phyloP scores from a whole-genome alignment of 192 early-diverging fungal genomes.

The Oehlia diaphana region DNA sequence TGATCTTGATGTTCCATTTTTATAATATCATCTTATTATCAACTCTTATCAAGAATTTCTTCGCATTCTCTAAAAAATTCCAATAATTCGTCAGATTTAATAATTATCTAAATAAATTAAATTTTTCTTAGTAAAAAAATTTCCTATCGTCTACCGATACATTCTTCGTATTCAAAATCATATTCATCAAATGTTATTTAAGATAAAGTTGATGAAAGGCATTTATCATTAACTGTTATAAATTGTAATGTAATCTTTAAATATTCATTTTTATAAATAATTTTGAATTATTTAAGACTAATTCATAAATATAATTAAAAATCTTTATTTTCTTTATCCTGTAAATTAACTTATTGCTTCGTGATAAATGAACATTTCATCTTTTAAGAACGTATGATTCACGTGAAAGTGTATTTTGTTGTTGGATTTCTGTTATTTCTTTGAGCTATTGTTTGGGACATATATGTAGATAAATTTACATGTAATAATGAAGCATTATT shows the following conservation, averaged over 20 bases:
- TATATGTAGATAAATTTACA: not conserved
- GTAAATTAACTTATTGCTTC: not conserved
- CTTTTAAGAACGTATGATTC: not conserved
- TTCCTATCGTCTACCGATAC: not conserved
- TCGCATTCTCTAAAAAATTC: not conserved
- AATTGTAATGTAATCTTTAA: not conserved
- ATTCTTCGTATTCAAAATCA: not conserved
- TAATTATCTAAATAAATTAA: not conserved
- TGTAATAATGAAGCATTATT: not conserved
- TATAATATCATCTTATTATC: not conserved
- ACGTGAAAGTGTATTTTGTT: not conserved
- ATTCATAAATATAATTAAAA: not conserved
- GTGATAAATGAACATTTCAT: not conserved
- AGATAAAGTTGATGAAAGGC: too few species aligned
- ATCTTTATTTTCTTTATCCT: not conserved
- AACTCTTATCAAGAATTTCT: not conserved
- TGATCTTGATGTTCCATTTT: too few species aligned
- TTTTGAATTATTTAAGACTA: not conserved
- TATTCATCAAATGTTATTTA: not conserved
- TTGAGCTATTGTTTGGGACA: not conserved
- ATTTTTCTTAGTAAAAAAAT: not conserved
- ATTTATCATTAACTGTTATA: too few species aligned
- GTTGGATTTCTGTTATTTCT: not conserved
- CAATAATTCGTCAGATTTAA: not conserved
- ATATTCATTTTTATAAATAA: not conserved